phyloP scores from a whole-genome alignment of 2,329 filamentous ascomycete species.

The Hypoxylon sp. region DNA sequence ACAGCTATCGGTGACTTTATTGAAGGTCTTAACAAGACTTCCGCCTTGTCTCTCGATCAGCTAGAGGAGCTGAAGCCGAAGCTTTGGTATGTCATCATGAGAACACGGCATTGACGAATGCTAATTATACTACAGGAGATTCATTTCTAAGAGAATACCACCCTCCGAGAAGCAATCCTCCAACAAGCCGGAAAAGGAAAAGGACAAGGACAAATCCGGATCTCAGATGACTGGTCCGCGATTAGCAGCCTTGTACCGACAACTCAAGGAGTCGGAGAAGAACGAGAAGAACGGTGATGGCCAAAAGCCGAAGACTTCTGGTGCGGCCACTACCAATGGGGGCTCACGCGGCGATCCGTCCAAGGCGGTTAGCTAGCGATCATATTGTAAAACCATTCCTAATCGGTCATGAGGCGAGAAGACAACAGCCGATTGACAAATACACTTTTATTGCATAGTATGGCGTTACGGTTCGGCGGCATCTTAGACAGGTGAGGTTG shows the following conservation, averaged over 20 bases:
- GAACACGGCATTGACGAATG: background rate
- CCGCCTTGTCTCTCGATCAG: conserved; percentile 47
- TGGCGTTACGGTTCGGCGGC: conserved; percentile 49
- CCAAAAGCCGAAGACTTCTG: conserved; percentile 45
- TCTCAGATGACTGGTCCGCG: conserved; percentile 51
- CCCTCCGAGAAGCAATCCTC: conserved; percentile 49
- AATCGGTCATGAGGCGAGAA: conserved; percentile 20
- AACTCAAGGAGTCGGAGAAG: conserved; percentile 48
- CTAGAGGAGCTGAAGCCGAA: conserved; percentile 54
- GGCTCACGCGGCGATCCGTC: conserved; percentile 46
- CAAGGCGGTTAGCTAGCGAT: conserved; percentile 42
- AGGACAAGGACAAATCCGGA: conserved; percentile 46
- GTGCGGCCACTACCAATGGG: conserved; percentile 46
- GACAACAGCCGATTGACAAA: conserved; percentile 15
- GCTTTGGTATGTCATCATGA: conserved; percentile 49
- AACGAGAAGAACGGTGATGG: conserved; percentile 44
- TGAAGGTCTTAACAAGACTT: conserved; percentile 51
- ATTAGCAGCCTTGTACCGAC: conserved; percentile 50
- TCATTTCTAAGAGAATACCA: conserved; percentile 54
- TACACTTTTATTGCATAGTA: conserved; percentile 50
- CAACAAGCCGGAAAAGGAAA: conserved; percentile 45
- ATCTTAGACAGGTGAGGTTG: conserved; percentile 49
- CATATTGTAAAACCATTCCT: conserved; percentile 14
- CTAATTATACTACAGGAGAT: conserved; percentile 48
- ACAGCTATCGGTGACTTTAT: conserved; percentile 54